phyloP scores from a whole-genome alignment of 192 early-diverging fungal species.

The Allomyces macrogynus region DNA sequence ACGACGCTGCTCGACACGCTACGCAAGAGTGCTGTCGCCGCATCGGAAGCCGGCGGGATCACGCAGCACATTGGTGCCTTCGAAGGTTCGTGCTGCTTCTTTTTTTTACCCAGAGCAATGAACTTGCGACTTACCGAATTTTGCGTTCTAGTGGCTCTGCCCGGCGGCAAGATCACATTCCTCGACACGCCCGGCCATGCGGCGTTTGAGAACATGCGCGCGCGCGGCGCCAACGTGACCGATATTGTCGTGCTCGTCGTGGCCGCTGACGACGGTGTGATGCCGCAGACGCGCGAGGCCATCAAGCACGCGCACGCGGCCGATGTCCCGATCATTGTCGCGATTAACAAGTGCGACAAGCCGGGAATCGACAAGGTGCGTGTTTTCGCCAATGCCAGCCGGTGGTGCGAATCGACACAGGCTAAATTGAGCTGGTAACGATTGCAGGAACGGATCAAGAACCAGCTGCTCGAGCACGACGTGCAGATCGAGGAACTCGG shows the following conservation, averaged over 20 bases:
- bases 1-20: constrained; percentile 84
- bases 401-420: too few relatives aligned
- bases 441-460: constrained; percentile 11
- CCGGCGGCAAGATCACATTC: constrained; percentile 70
- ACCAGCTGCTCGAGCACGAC: constrained; percentile 52
- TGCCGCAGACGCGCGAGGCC: constrained; percentile 94
- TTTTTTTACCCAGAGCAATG: not conserved
- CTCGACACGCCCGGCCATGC: constrained; percentile 95
- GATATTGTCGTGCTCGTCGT: constrained; percentile 96
- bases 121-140: too few relatives aligned
- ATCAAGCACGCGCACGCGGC: constrained; percentile 75
- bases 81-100: constrained; percentile 24
- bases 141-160: constrained; percentile 23
- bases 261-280: constrained; percentile 91
- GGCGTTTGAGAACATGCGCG: constrained; percentile 83
- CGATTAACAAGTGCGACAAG: constrained; percentile 97
- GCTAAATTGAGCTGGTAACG: not conserved
- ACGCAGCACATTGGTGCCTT: constrained; percentile 99
- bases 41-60: constrained; percentile 87
- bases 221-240: constrained; percentile 77
- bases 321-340: constrained; percentile 77
- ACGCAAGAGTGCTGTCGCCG: constrained; percentile 74
- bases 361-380: constrained; percentile 25
- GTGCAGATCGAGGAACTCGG: constrained; percentile 78
- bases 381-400: not conserved